These are phyloP conservation scores for Sporothrix phasma DNA, from an alignment of 2,329 filamentous ascomycete genomes.

Conservation along the genomic window DNA sequence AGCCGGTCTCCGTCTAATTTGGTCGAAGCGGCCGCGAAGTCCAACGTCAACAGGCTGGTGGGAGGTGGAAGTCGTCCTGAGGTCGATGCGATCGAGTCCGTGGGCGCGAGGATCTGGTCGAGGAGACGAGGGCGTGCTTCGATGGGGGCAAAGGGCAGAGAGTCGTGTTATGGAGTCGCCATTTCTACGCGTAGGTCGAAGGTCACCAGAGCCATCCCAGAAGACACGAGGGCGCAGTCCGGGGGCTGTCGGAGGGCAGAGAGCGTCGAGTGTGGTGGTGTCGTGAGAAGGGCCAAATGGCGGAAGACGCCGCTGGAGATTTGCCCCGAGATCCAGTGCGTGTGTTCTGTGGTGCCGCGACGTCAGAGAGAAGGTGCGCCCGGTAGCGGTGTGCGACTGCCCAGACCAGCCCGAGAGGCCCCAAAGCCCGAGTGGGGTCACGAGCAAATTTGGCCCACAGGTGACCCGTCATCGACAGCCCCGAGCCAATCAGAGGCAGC, in stretches of 20 bases:
- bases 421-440: neutral
- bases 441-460: neutral
- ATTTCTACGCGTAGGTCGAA: neutral
- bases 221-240: neutral
- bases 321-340: neutral
- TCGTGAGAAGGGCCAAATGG: neutral
- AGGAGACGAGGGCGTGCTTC: neutral
- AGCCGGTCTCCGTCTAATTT: neutral
- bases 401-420: neutral
- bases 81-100: neutral
- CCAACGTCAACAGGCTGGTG: neutral
- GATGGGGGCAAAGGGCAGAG: neutral
- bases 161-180: neutral
- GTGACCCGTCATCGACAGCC: neutral
- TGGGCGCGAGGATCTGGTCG: neutral
- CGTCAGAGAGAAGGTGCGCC: neutral
- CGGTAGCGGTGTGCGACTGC: neutral
- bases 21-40: neutral
- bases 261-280: no score
- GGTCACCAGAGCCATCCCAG: no score
- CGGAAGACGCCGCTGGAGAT: neutral
- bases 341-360: neutral
- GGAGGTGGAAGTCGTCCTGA: neutral
- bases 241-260: neutral
- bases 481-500: slow-evolving; percentile 1